Base-by-base conservation (phyloP, 1,284 basidiomycete genomes). In the Laetiporus sulphureus region DNA sequence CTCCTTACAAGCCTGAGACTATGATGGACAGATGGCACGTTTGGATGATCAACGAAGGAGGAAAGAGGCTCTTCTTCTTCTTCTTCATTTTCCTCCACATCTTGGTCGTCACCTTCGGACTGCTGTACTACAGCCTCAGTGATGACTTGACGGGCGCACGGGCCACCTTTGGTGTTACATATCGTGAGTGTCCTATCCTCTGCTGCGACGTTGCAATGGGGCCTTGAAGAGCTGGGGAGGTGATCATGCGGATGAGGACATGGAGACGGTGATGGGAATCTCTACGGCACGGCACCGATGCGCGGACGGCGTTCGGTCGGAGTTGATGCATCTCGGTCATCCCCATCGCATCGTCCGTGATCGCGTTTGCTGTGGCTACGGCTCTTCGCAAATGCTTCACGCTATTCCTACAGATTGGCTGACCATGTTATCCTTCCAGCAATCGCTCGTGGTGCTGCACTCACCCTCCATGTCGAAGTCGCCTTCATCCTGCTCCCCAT, bases 1-100 rank as follows among this genome's bases (percentile, higher is more conserved):
- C 54, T 3, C 64, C 67, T 3, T 56, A 55, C 36, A 56, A 64
- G 52, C 61, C 67, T 36, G 61, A 55, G 32, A 62, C 68, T 22
- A 56, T 65, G 42, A 55, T 56, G 32, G 69, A 78, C 48, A 74
- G 62, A 50, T 72, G 78, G 56, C 69, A 75, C 50, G 55, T 79
- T 22, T 94, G 91, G 91, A 86, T 91, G 84, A 88, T 92, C 59
- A 93, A 93, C 59, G 90, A 93, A 58, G 91, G 90, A 34, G 78
- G 82, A 13, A 72, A 77, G 38, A 72, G 77, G 41, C 48, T 92
- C 23, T 88, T 91, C 68, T 88, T 92, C 64, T 74, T 67, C 42
- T 61, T 77, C 48, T 91, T 82, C 76, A 64, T 91, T 36, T 65
- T 91, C 58, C 69, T 93, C 29, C 89, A 93, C 49, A 46, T 78